These are phyloP conservation scores for Halteria grandinella DNA, from an alignment of 73 alveolate species.

Conservation along the genomic window DNA sequence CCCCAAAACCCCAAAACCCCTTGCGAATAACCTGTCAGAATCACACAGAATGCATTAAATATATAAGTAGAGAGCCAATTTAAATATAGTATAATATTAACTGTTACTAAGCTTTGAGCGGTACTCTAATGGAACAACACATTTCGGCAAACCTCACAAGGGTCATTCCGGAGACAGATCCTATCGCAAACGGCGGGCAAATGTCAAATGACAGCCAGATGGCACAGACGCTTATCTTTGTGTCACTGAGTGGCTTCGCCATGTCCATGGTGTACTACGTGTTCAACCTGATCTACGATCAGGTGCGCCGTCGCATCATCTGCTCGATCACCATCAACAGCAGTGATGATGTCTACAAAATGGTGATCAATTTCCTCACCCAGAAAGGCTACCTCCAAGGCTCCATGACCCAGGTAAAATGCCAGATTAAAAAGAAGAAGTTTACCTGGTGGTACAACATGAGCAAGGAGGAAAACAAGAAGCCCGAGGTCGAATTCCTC, in stretches of 20 bases:
- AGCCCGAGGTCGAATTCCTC: constrained; percentile 55
- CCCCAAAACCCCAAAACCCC: too few relatives aligned
- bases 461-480: constrained; percentile 49
- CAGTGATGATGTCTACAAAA: constrained; percentile 18
- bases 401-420: constrained; percentile 52
- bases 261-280: constrained; percentile 43
- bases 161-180: too few relatives aligned
- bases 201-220: too few relatives aligned
- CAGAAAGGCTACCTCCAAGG: neutral
- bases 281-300: constrained; percentile 31
- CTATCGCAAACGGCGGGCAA: too few relatives aligned
- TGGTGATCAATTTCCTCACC: constrained; percentile 19
- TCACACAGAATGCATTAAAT: too few relatives aligned
- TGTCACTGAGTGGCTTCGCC: constrained; percentile 40
- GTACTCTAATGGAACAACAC: too few relatives aligned
- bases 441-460: constrained; percentile 49
- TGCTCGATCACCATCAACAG: constrained; percentile 40
- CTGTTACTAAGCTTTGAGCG: too few relatives aligned
- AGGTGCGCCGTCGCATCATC: constrained; percentile 8
- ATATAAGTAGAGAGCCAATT: too few relatives aligned
- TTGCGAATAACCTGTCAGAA: too few relatives aligned
- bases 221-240: constrained; percentile 13
- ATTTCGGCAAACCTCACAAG: too few relatives aligned
- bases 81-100: too few relatives aligned
- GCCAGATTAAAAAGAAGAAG: constrained; percentile 28